Base-by-base conservation (phyloP, 2,329 filamentous ascomycete species). In the Apiospora rasikravindrae region DNA sequence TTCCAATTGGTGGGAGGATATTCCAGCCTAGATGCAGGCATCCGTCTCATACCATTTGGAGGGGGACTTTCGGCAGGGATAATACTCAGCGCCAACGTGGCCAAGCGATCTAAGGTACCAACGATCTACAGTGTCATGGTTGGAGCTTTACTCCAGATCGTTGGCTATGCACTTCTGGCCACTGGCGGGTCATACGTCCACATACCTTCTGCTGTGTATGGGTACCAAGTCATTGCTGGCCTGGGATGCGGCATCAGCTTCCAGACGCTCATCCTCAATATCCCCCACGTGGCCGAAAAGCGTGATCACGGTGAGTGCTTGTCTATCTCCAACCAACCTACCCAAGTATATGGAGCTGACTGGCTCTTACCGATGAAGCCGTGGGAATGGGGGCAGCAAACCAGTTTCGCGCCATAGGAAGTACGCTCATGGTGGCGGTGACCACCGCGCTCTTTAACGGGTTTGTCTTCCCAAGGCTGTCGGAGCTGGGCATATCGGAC, bases 361-460 rank as follows among this genome's bases (percentile, higher is more conserved):
- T 24, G 19, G n/a, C 19, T n/a, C 19, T 19, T 19, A 22, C 16
- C 2, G 44, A 4, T 22, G 16, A 49, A 78, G 77, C 75, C 29
- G 75, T 76, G n/a, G 76, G 67, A 0, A 71, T 78, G 69, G 77
- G 73, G 2, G 71, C 75, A 0, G 76, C 71, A 2, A 44, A 69
- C 1, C 77, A 78, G 51, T 75, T 76, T n/a, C 71, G 76, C 22
- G 72, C 74, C n/a, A 77, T 78, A 49, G 77, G 77, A 2, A 69
- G 77, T 16, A 26, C 73, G 2, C 71, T 77, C 1, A 69, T 74
- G 2, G 26, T 77, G 1, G 72, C 77, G 4, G 71, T 77, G 14
- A 69, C 75, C 2, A 78, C 76, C 1, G 73, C 76, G 0, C 51
- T 78, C 5, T 77, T 77, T 67, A 77, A 74, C 53, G 45, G 47